Conservation (phyloP, 2,329 filamentous ascomycete genomes). For the Paecilomyces niveus region DNA sequence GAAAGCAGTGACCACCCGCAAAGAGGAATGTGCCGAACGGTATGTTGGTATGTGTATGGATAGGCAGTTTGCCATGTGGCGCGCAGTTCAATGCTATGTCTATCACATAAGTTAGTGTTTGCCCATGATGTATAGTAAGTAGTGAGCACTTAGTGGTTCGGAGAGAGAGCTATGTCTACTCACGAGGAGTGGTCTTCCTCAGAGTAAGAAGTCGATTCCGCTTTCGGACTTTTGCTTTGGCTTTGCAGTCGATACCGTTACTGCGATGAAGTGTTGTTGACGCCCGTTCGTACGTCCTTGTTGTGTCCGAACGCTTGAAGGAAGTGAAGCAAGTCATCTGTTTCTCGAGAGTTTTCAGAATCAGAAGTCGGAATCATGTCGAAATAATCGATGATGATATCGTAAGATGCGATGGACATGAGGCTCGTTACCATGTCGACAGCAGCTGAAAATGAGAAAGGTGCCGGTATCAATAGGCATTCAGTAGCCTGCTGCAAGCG, state of each 20-base stretch:
- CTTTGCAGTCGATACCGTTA: neutral
- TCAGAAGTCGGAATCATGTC: neutral
- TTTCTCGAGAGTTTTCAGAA: neutral
- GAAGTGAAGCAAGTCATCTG: neutral
- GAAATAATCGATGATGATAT: neutral
- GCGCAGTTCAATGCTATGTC: neutral
- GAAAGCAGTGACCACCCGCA: neutral
- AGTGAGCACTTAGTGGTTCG: neutral
- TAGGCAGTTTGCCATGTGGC: neutral
- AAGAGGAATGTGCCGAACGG: neutral
- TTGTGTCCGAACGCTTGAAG: neutral
- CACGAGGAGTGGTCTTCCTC: neutral
- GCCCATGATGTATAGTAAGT: neutral
- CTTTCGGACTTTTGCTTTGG: neutral
- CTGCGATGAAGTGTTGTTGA: neutral
- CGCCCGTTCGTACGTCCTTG: neutral
- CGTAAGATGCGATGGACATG: neutral
- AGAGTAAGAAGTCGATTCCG: neutral
- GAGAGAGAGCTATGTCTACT: neutral
- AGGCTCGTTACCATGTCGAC: neutral
- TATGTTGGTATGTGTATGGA: neutral
- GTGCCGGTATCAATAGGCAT: neutral
- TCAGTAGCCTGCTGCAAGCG: neutral
- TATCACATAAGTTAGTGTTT: neutral
- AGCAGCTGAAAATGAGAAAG: neutral